phyloP scores from a whole-genome alignment of 164 flowering plant genomes.

The Warburgia ugandensis region DNA sequence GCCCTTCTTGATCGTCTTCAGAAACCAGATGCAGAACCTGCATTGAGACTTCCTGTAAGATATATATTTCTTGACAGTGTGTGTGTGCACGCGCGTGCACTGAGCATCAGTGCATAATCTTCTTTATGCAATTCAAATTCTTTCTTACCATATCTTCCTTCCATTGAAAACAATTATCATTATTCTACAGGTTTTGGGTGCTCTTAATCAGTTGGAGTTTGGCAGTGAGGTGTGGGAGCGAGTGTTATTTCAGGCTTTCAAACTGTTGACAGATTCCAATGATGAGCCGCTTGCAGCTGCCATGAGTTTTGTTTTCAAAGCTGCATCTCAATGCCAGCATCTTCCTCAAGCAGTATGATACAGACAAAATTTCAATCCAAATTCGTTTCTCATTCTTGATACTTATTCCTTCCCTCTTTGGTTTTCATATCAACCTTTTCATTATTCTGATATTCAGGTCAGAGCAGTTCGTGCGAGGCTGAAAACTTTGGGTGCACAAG shows the following conservation, averaged over 20 bases:
- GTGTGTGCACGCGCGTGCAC: neutral
- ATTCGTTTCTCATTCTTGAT: too few relatives aligned
- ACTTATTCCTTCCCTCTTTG: too few relatives aligned
- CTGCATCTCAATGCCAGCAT: conserved; percentile 85
- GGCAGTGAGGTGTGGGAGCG: conserved; percentile 85
- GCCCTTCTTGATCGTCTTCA: conserved; percentile 88
- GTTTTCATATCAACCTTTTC: too few relatives aligned
- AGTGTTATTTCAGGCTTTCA: conserved; percentile 56
- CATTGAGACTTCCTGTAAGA: conserved; percentile 69
- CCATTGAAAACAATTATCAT: conserved; percentile 1
- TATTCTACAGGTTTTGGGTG: conserved; percentile 70
- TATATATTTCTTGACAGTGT: conserved; percentile 1
- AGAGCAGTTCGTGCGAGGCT: conserved; percentile 72
- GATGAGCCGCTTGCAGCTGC: conserved; percentile 80
- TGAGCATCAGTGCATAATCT: too few relatives aligned
- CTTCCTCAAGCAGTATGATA: conserved; percentile 83
- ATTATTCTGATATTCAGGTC: conserved; percentile 35
- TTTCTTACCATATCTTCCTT: neutral
- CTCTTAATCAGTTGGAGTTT: conserved; percentile 87
- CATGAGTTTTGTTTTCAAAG: conserved; percentile 70
- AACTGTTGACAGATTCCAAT: conserved; percentile 58
- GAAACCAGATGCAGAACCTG: conserved; percentile 77
- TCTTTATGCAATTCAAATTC: too few relatives aligned
- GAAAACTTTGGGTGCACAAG: conserved; percentile 65
- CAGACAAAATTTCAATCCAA: neutral